Evolutionary conservation across 495 filamentous ascomycete species (phyloP).

Genomic region (Aspergillus ellipticus): DNA sequence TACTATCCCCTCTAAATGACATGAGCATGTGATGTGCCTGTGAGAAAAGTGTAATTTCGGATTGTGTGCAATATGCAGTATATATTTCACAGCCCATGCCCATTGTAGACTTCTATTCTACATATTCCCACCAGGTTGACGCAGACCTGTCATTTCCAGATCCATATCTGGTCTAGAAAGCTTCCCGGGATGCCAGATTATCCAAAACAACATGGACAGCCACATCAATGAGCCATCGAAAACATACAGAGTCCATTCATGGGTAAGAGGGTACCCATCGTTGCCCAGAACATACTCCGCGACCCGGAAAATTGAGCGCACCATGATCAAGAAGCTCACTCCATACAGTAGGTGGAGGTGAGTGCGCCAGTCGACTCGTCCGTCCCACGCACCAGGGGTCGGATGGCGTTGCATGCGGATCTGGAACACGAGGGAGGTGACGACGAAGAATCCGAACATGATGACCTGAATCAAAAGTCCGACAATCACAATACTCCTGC

Average conservation of each 20-base stretch:
- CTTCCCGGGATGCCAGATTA: not conserved
- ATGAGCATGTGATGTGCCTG: too few species aligned
- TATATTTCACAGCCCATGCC: too few species aligned
- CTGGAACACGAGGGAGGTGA: not conserved
- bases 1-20: too few species aligned
- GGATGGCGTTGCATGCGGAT: not conserved
- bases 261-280: slow-evolving; percentile 4
- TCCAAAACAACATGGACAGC: not conserved
- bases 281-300: slow-evolving; percentile 12
- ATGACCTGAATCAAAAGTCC: slow-evolving; percentile 7
- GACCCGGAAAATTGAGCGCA: slow-evolving; percentile 12
- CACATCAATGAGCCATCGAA: slow-evolving; percentile 12
- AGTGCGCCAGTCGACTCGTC: not conserved
- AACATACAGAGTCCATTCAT: slow-evolving; percentile 11
- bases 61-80: too few species aligned
- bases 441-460: slow-evolving; percentile 1
- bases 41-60: too few species aligned
- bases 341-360: slow-evolving; percentile 2
- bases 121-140: too few species aligned
- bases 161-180: too few species aligned
- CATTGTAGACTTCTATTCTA: too few species aligned
- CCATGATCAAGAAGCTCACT: slow-evolving; percentile 7
- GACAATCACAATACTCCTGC: not conserved
- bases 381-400: not conserved
- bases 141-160: too few species aligned